phyloP scores from a whole-genome alignment of 148 eudicot genomes.

The Vaccinium corymbosum region DNA sequence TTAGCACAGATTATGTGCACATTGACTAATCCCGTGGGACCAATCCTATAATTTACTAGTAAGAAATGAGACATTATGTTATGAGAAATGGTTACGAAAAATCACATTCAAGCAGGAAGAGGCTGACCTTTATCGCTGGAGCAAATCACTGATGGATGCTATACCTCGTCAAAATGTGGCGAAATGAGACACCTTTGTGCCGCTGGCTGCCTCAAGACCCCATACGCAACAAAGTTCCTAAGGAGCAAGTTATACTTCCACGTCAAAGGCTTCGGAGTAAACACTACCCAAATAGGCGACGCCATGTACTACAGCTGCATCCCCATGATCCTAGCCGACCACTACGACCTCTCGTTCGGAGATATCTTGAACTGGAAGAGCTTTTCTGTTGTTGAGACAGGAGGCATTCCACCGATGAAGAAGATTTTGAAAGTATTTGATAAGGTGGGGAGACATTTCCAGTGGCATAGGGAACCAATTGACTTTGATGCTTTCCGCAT shows the following conservation, averaged over 20 bases:
- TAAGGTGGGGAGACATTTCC: constrained; percentile 55
- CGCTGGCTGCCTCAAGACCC: constrained; percentile 47
- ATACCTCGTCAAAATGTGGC: constrained; percentile 26
- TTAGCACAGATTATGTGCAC: no score
- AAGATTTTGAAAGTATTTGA: constrained; percentile 45
- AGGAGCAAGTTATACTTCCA: constrained; percentile 80
- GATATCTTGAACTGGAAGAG: constrained; percentile 72
- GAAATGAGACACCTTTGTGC: constrained; percentile 62
- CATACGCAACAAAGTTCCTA: constrained; percentile 66
- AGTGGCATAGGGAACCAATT: constrained; percentile 43
- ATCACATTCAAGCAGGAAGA: no score
- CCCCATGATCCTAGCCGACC: constrained; percentile 75
- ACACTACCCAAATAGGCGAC: constrained; percentile 83
- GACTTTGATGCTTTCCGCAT: constrained; percentile 62
- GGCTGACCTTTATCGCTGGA: constrained; percentile 15
- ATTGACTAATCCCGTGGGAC: no score
- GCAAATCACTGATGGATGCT: constrained; percentile 59
- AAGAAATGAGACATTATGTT: no score
- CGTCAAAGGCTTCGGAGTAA: constrained; percentile 86
- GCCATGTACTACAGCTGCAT: constrained; percentile 86
- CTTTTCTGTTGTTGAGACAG: constrained; percentile 49
- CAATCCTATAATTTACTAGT: no score
- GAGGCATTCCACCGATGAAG: constrained; percentile 68
- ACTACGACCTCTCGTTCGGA: constrained; percentile 80
- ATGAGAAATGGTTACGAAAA: no score